phyloP scores from a whole-genome alignment of 768 basidiomycete genomes.

The Lactifluus subvellereus region DNA sequence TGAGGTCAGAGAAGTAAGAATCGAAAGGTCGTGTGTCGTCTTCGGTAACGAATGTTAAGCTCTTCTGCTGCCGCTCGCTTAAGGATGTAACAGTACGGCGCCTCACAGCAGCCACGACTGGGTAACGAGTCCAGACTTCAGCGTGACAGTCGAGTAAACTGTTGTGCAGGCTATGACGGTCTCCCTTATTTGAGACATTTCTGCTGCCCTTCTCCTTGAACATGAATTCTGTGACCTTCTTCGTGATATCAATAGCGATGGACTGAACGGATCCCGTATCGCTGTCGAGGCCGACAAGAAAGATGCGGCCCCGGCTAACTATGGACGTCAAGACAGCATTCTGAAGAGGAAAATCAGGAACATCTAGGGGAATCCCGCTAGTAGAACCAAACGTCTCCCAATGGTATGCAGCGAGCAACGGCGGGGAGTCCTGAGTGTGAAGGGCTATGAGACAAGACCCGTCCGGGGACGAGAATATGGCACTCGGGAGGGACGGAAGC shows the following conservation, averaged over 20 bases:
- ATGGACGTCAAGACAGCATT: conserved; percentile 41
- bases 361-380: conserved; percentile 36
- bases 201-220: conserved; percentile 42
- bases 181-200: conserved; percentile 16
- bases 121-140: conserved; percentile 15
- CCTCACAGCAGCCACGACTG: conserved; percentile 15
- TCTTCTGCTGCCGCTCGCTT: conserved; percentile 30
- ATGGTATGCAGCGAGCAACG: conserved; percentile 41
- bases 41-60: conserved; percentile 42
- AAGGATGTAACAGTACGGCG: conserved; percentile 9
- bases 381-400: conserved; percentile 52
- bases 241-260: conserved; percentile 46
- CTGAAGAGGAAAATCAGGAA: conserved; percentile 28
- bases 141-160: conserved; percentile 15
- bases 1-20: conserved; percentile 42
- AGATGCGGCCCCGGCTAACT: conserved; percentile 36
- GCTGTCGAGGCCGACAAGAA: conserved; percentile 40
- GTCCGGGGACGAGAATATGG: conserved; percentile 45
- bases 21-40: conserved; percentile 34
- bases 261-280: conserved; percentile 36
- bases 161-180: conserved; percentile 37
- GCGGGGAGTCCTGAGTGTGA: conserved; percentile 18
- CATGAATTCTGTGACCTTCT: conserved; percentile 49
- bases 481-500: conserved; percentile 33
- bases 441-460: conserved; percentile 45